Evolutionary conservation across 495 filamentous ascomycete species (phyloP), one percentile per base, ranked within the genome.

Genomic region (Xylaria nigripes): DNA sequence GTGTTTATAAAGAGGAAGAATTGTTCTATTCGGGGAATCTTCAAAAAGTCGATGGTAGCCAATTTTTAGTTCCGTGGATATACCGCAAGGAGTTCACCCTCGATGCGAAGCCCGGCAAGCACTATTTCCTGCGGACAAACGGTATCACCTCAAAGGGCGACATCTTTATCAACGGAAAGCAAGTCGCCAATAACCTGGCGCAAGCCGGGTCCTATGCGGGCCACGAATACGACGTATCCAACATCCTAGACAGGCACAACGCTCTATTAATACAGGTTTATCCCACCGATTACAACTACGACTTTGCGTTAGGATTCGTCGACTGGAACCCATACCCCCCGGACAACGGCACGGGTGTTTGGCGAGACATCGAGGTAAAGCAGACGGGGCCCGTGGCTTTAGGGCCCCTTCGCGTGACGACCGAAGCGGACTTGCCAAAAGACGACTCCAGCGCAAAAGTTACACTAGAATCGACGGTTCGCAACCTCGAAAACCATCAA

Each of bases 301-400:
- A 86, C 51, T 72, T 85, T 44, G 80, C 76, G 0, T 59, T 81
- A 18, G 80, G 82, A 0, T 86, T 81, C 50, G 76, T 80, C 1
- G 83, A 86, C 52, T 86, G 83, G 83, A 85, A 85, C 41, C 82
- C 82, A 0, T 80, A 77, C 50, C 82, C 83, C 0, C 70, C 76
- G 0, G 78, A 81, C 49, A 78, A 79, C 48, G 76, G 78, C 1
- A 75, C 56, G 69, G 82, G 83, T 0, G 72, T 86, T 1, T 85
- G 83, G 83, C 72, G 83, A 0, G 61, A 83, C 43, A 72, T 86
- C 6, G 79, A 81, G 46, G 21, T 86, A 21, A 76, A 75, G 47
- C 73, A 79, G 57, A 84, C 79, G 0, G 81, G 81, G 0, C 61
- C 77, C 5, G 73, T 84, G 0, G 67, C 70, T 0, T 62, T 85